phyloP scores from a whole-genome alignment of 257 asterid genomes.

The Ilex asprella region DNA sequence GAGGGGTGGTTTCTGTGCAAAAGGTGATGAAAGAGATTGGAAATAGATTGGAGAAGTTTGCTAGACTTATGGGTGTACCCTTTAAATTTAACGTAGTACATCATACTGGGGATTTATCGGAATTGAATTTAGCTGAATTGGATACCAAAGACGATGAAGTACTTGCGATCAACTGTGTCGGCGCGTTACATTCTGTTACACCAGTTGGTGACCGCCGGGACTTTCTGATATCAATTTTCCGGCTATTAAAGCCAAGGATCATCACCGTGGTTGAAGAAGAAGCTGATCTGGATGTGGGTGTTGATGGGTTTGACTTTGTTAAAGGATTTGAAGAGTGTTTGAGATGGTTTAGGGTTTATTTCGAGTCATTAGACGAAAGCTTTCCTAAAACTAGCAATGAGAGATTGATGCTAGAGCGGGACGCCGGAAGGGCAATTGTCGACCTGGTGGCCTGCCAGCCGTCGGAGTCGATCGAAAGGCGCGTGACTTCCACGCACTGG shows the following conservation, averaged over 20 bases:
- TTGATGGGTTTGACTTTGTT: slow-evolving; percentile 56
- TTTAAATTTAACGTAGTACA: slow-evolving; percentile 56
- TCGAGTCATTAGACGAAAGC: slow-evolving; percentile 77
- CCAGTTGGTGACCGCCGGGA: slow-evolving; percentile 45
- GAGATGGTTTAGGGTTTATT: slow-evolving; percentile 91
- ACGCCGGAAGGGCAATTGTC: slow-evolving; percentile 75
- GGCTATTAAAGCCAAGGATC: slow-evolving; percentile 58
- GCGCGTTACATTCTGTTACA: slow-evolving; percentile 59
- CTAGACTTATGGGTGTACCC: slow-evolving; percentile 95
- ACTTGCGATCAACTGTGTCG: slow-evolving; percentile 70
- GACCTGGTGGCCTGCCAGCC: slow-evolving; percentile 78
- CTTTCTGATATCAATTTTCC: slow-evolving; percentile 39
- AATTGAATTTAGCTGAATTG: slow-evolving; percentile 38
- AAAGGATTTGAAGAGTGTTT: slow-evolving; percentile 67
- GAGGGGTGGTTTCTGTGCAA: slow-evolving; percentile 33
- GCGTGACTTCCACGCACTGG: slow-evolving; percentile 86
- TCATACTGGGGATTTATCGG: slow-evolving; percentile 76
- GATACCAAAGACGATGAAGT: slow-evolving; percentile 70
- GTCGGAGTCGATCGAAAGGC: slow-evolving; percentile 61
- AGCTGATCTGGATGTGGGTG: slow-evolving; percentile 71
- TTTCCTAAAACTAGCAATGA: slow-evolving; percentile 71
- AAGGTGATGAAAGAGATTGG: slow-evolving; percentile 87
- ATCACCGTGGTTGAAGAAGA: slow-evolving; percentile 85
- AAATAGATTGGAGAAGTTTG: slow-evolving; percentile 80
- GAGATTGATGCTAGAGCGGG: slow-evolving; percentile 84